Conservation (phyloP, 2,329 filamentous ascomycete genomes). For the Phialemonium atrogriseum region DNA sequence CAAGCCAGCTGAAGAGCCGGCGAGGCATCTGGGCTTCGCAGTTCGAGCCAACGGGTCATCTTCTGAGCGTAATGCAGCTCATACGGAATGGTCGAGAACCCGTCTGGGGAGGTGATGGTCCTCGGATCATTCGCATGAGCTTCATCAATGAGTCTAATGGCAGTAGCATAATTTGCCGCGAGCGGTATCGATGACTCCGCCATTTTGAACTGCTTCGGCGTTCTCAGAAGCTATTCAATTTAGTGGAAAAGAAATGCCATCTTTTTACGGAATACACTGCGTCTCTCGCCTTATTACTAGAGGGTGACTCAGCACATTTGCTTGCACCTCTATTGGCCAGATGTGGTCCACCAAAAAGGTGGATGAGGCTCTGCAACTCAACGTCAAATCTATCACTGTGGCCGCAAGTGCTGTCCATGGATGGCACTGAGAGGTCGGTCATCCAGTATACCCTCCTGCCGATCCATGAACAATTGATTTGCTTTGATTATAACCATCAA, state of each 20-base stretch:
- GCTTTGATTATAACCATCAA: no score
- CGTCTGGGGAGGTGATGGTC: constrained; percentile 33
- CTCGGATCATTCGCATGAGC: constrained; percentile 64
- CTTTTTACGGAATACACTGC: constrained; percentile 4
- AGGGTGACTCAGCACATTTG: not conserved
- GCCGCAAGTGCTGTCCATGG: no score
- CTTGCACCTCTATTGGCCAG: not conserved
- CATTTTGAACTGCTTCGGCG: constrained; percentile 8
- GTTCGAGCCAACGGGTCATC: constrained; percentile 66
- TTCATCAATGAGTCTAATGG: constrained; percentile 62
- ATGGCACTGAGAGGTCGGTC: no score
- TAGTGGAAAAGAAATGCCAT: not conserved
- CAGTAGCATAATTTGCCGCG: constrained; percentile 34
- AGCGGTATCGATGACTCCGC: constrained; percentile 21
- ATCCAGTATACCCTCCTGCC: no score
- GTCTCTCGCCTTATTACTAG: not conserved
- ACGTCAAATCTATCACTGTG: no score
- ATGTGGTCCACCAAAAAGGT: no score
- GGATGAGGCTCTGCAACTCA: no score
- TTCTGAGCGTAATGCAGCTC: constrained; percentile 76
- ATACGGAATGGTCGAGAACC: constrained; percentile 47
- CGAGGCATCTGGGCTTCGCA: constrained; percentile 52
- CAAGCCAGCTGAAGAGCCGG: constrained; percentile 66
- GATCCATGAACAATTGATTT: no score
- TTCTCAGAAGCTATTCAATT: not conserved